Conservation (phyloP, 495 filamentous ascomycete species). For the Gamarada debralockiae region DNA sequence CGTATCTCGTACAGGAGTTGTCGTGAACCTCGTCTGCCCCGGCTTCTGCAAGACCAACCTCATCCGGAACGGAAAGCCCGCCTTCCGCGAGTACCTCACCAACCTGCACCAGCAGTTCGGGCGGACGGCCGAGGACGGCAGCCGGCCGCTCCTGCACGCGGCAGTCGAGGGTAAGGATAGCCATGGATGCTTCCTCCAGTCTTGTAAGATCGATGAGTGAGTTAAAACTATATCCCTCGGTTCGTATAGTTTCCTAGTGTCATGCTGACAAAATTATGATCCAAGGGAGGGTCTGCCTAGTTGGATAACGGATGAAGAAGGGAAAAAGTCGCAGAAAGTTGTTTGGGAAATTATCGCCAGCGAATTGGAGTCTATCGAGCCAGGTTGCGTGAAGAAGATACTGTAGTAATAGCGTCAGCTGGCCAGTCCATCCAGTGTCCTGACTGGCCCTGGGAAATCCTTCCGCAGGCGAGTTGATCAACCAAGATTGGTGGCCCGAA, state of each 20-base stretch:
- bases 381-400: constrained; percentile 10
- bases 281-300: background rate
- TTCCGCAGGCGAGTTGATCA: background rate
- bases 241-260: no score
- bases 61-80: background rate
- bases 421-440: background rate
- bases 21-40: constrained; percentile 41
- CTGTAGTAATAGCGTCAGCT: background rate
- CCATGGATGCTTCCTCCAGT: constrained; percentile 1
- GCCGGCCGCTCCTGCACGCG: constrained; percentile 2
- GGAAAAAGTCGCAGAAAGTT: constrained; percentile 21
- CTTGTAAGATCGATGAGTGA: background rate
- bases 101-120: background rate
- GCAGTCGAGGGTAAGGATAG: background rate
- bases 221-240: background rate
- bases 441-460: background rate
- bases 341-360: constrained; percentile 24
- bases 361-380: constrained; percentile 12
- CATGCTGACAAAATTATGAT: constrained; percentile 1
- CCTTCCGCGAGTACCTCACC: background rate
- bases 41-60: constrained; percentile 14
- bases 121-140: constrained; percentile 2
- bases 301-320: constrained; percentile 2
- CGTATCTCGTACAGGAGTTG: constrained; percentile 28
- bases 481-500: background rate